Conservation (phyloP, 2,329 filamentous ascomycete genomes). For the Ceratocystis cubensis region DNA sequence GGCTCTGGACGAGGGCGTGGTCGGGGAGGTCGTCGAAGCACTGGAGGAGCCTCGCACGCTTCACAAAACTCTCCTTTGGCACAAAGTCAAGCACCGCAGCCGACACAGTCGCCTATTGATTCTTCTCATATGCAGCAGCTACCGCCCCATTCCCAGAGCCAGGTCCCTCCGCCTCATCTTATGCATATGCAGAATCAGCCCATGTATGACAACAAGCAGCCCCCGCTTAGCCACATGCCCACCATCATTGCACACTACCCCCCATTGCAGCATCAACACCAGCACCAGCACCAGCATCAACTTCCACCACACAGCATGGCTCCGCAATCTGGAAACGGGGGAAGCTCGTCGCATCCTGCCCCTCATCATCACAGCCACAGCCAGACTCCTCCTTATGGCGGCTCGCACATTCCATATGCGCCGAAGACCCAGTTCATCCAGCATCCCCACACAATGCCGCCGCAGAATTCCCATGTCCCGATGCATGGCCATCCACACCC, state of each 20-base stretch:
- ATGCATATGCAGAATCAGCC: constrained; percentile 15
- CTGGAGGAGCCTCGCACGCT: neutral
- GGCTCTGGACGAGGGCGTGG: constrained; percentile 16
- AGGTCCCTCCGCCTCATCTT: constrained; percentile 3
- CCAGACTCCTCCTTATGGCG: neutral
- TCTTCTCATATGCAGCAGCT: constrained; percentile 1
- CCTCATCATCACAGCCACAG: constrained; percentile 1
- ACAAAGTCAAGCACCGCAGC: neutral
- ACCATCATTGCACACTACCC: constrained; percentile 19
- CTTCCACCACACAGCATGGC: neutral
- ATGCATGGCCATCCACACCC: neutral
- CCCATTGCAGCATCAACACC: neutral
- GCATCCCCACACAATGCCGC: constrained; percentile 5
- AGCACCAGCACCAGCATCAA: constrained; percentile 2
- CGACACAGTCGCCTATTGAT: neutral
- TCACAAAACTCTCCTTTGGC: neutral
- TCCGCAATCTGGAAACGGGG: neutral
- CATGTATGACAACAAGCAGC: constrained; percentile 17
- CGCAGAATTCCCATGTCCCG: neutral
- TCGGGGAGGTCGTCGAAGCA: constrained; percentile 13
- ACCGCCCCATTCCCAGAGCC: neutral
- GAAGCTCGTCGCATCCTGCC: neutral
- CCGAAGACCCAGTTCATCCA: constrained; percentile 15
- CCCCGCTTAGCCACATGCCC: constrained; percentile 19
- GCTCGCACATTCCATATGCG: constrained; percentile 4